Evolutionary conservation across 1,284 basidiomycete species (phyloP).

Genomic region (Vanrija humicola): DNA sequence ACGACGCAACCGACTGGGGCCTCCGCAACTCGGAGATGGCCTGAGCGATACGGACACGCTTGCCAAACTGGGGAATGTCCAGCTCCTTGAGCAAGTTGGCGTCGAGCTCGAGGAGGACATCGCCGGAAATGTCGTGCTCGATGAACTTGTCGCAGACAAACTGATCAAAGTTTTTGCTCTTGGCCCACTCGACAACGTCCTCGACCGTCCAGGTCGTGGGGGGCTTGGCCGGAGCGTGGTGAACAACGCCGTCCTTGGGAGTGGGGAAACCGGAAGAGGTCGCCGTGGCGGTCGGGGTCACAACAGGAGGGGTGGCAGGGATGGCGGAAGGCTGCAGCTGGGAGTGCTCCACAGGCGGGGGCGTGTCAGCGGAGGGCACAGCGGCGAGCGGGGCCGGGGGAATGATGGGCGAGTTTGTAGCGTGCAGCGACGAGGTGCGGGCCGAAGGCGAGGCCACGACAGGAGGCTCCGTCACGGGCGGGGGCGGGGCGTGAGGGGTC

Average conservation of each 20-base stretch:
- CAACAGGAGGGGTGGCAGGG: neutral
- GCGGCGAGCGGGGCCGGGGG: neutral
- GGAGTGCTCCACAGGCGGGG: neutral
- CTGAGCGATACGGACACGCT: slow-evolving; percentile 87
- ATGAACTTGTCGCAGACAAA: slow-evolving; percentile 74
- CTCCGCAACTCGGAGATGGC: slow-evolving; percentile 86
- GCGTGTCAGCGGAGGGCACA: neutral
- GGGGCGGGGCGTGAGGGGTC: neutral
- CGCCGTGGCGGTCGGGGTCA: neutral
- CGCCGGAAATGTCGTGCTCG: slow-evolving; percentile 95
- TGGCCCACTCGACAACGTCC: slow-evolving; percentile 87
- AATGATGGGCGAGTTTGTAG: neutral
- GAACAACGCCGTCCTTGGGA: slow-evolving; percentile 1
- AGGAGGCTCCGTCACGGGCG: neutral
- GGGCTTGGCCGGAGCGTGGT: slow-evolving; percentile 43
- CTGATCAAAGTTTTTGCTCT: slow-evolving; percentile 77
- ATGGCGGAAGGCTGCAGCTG: neutral
- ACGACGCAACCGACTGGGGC: slow-evolving; percentile 56
- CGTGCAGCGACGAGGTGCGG: neutral
- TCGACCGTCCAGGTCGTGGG: slow-evolving; percentile 75
- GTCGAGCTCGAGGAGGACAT: slow-evolving; percentile 91
- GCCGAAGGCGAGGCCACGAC: neutral
- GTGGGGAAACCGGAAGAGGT: slow-evolving; percentile 2
- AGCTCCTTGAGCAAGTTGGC: slow-evolving; percentile 92
- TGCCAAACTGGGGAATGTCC: slow-evolving; percentile 89